A percentile compares a stretch with the other conserved stretches of the same genome.
These are phyloP conservation scores for Ruellia speciosa DNA, from an alignment of 305 asterid genomes.

Conservation along the genomic window DNA sequence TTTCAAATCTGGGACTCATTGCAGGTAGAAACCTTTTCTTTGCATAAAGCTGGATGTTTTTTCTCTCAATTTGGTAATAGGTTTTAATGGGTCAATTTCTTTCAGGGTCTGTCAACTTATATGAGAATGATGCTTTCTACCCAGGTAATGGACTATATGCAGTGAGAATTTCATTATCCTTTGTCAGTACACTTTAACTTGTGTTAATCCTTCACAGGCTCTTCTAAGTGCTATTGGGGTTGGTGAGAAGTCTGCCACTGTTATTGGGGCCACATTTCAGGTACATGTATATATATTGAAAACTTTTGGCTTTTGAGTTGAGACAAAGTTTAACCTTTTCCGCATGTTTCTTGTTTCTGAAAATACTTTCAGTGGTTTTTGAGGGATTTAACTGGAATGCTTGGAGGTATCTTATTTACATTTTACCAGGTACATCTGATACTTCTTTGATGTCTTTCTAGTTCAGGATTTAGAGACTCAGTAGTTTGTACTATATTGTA, in stretches of 20 bases:
- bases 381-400: constrained; percentile 95
- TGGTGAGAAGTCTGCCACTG: constrained; percentile 95
- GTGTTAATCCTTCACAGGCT: constrained; percentile 40
- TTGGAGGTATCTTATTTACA: constrained; percentile 85
- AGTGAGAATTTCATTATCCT: background rate
- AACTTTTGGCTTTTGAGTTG: constrained; percentile 3
- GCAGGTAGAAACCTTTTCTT: constrained; percentile 46
- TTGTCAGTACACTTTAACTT: constrained; percentile 4
- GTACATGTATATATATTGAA: constrained; percentile 32
- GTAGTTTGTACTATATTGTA: background rate
- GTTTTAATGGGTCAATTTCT: constrained; percentile 11
- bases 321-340: background rate
- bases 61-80: constrained; percentile 9
- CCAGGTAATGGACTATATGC: constrained; percentile 38
- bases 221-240: constrained; percentile 95
- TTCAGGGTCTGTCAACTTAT: constrained; percentile 90
- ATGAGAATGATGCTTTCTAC: constrained; percentile 90
- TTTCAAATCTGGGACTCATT: constrained; percentile 90
- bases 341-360: constrained; percentile 8
- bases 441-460: constrained; percentile 10
- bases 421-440: constrained; percentile 62
- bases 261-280: constrained; percentile 93
- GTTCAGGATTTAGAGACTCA: constrained; percentile 2
- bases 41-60: constrained; percentile 3
- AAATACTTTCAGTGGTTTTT: constrained; percentile 73